A percentile compares a stretch with the other conserved stretches of the same genome.
Conservation (phyloP, 306 rosid species). For the Crotalaria pallida region DNA sequence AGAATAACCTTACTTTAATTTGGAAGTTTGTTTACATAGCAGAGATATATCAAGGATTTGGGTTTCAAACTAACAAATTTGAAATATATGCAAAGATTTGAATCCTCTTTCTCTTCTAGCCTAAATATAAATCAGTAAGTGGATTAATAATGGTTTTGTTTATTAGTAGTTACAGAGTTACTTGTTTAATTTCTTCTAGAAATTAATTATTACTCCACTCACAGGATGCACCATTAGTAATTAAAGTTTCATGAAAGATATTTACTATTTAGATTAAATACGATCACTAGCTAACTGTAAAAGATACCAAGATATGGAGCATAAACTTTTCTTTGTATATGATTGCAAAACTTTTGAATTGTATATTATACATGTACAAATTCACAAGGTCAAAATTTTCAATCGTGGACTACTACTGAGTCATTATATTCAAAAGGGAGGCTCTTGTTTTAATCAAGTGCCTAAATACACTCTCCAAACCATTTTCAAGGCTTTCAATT, state of each 20-base stretch:
- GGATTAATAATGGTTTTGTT: not conserved
- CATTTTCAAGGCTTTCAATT: slow-evolving; percentile 48
- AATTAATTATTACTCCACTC: not conserved
- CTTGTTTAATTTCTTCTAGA: too few species aligned
- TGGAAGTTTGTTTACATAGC: not conserved
- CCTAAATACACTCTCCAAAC: slow-evolving; percentile 50
- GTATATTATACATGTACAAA: slow-evolving; percentile 17
- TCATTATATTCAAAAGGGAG: slow-evolving; percentile 49
- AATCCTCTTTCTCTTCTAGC: not conserved
- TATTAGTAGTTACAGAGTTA: not conserved
- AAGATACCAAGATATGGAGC: not conserved
- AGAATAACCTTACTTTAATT: not conserved
- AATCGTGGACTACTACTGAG: slow-evolving; percentile 47
- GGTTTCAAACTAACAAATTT: not conserved
- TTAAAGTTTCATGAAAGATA: too few species aligned
- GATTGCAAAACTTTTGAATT: not conserved
- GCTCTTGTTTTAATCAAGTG: slow-evolving; percentile 55
- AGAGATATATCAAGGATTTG: not conserved
- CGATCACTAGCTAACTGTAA: not conserved
- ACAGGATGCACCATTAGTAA: not conserved
- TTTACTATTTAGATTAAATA: not conserved
- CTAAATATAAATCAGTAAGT: not conserved
- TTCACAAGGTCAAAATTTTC: not conserved
- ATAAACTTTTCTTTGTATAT: slow-evolving; percentile 7
- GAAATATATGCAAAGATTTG: not conserved